Evolutionary conservation across 257 asterid species (phyloP), one percentile per base, ranked within the genome.

Genomic region (Solanum sejunctum): DNA sequence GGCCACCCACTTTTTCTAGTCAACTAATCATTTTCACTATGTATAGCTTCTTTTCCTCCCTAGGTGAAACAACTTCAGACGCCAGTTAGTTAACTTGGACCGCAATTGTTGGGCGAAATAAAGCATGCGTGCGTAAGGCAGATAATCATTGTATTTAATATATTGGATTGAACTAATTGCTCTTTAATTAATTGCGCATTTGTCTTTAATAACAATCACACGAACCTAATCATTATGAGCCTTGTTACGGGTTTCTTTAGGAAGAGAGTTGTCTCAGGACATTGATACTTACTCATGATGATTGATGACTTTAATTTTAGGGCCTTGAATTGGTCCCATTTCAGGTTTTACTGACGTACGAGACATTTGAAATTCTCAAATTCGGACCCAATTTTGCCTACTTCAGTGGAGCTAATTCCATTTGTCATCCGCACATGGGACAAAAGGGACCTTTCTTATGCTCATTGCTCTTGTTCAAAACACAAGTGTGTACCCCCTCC

Each of bases 361-460:
- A 57, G 84, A 81, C 23, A 2, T 82, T 49, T 82, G 77, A 82
- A 82, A 80, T 80, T 52, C 52, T 52, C 10, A 58, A 80, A 28
- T 82, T 82, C 28, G 84, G 84, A 57, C 84, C 81, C 81, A 43
- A 15, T 72, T 15, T 72, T 72, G 20, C 73, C 84, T 60, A 32
- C 56, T 75, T 43, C 32, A 77, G 86, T 73, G 84, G 56, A 60
- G 84, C 45, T 58, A 58, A 80, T 61, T 73, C 79, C 45, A 77
- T 77, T 61, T 77, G 84, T 70, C 79, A 26, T 41, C 82, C 57
- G 47, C 67, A 56, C 51, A 56, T 84, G 86, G 55, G 70, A 84
- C 89, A 80, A 57, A 45, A 73, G 84, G 82, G 85, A 56, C 71
- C 56, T 79, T 80, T 58, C 69, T 45, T 69, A 20, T 52, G 82